Percentiles rank a stretch among this genome's conserved stretches.
Evolutionary conservation across 2,329 filamentous ascomycete species (phyloP).

Genomic region (Teratosphaeria nubilosa): DNA sequence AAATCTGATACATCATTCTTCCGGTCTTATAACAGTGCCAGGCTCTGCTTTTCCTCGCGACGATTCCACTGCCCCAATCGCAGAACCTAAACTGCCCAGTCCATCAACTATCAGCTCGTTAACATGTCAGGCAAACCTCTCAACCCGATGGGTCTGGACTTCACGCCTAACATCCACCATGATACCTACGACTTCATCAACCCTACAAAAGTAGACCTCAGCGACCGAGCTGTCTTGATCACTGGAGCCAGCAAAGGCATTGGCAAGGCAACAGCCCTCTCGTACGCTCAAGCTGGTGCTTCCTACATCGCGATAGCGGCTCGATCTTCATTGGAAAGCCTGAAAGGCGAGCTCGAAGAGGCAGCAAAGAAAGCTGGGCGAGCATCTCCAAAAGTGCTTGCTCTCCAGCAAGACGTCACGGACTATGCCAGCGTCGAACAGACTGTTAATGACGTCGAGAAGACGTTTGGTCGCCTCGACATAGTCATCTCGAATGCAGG

Average conservation of each 20-base stretch:
- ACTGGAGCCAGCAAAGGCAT: constrained; percentile 33
- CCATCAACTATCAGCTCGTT: not conserved
- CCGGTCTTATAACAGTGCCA: too few relatives aligned
- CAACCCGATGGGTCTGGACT: constrained; percentile 3
- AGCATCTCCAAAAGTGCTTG: constrained; percentile 31
- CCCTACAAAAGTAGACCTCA: constrained; percentile 21
- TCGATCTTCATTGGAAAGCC: constrained; percentile 36
- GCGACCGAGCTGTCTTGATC: constrained; percentile 39
- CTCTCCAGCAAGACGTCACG: constrained; percentile 36
- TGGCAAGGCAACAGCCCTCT: constrained; percentile 44
- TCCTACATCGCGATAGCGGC: constrained; percentile 44
- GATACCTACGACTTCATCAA: constrained; percentile 44
- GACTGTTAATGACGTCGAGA: constrained; percentile 25
- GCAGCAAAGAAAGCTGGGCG: constrained; percentile 29
- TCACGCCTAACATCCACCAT: constrained; percentile 20
- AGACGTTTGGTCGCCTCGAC: constrained; percentile 25
- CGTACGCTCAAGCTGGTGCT: constrained; percentile 46
- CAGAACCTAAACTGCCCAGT: not conserved
- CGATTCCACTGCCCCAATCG: not conserved
- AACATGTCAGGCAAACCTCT: not conserved
- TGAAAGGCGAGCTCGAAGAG: constrained; percentile 26
- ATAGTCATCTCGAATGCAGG: constrained; percentile 32
- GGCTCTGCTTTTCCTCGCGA: too few relatives aligned
- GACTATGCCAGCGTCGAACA: constrained; percentile 27
- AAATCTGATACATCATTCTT: too few relatives aligned